phyloP scores from a whole-genome alignment of 768 basidiomycete genomes.

The Lepiota venenata region DNA sequence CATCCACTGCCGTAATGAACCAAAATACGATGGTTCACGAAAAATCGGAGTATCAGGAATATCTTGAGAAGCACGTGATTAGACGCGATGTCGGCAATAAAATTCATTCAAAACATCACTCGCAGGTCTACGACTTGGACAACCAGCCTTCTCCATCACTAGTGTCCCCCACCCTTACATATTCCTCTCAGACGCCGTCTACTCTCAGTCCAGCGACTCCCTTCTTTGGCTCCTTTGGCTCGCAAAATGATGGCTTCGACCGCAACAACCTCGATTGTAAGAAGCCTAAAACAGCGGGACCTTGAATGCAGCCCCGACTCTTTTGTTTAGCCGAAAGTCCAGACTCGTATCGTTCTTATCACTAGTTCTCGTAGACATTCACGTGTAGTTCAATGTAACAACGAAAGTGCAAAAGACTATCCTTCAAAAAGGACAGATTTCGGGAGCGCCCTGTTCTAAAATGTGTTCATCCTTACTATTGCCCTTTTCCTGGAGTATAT shows the following conservation, averaged over 20 bases:
- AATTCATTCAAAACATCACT: constrained; percentile 7
- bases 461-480: too few species aligned
- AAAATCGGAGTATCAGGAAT: constrained; percentile 18
- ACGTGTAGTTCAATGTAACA: too few species aligned
- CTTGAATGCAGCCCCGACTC: neutral
- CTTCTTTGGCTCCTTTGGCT: constrained; percentile 60
- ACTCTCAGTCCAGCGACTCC: constrained; percentile 71
- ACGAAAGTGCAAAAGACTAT: neutral
- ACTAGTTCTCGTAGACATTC: neutral
- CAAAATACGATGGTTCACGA: constrained; percentile 18
- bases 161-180: constrained; percentile 67
- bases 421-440: neutral
- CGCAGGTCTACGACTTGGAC: constrained; percentile 10
- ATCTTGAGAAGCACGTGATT: constrained; percentile 17
- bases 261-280: constrained; percentile 4
- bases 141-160: constrained; percentile 36
- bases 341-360: neutral
- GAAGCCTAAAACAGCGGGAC: constrained; percentile 1
- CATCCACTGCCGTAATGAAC: constrained; percentile 23
- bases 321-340: neutral
- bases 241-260: constrained; percentile 25
- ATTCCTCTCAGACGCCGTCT: constrained; percentile 60
- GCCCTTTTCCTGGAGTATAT: too few species aligned
- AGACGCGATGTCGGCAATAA: constrained; percentile 23
- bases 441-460: neutral